Conservation (phyloP, 768 basidiomycete species). For the Pulveroboletus sp. region DNA sequence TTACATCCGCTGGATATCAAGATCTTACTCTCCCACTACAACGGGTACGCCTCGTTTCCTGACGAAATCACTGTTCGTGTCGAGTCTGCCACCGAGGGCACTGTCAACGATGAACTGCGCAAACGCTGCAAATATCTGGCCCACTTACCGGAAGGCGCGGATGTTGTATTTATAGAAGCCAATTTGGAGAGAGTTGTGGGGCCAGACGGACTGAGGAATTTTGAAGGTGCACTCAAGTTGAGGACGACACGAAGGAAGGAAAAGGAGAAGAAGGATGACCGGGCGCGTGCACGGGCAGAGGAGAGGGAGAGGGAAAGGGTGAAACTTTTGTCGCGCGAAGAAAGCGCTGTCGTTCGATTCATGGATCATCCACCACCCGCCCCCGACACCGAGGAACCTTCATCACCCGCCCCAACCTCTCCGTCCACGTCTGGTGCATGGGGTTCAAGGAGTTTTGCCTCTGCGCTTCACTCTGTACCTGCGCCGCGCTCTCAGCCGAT, state of each 20-base stretch:
- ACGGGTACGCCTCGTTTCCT: slow-evolving; percentile 78
- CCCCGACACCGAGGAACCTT: slow-evolving; percentile 13
- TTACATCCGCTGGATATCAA: slow-evolving; percentile 95
- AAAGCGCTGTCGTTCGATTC: slow-evolving; percentile 5
- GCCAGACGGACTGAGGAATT: slow-evolving; percentile 67
- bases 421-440: slow-evolving; percentile 51
- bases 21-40: slow-evolving; percentile 82
- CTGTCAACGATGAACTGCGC: slow-evolving; percentile 89
- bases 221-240: slow-evolving; percentile 76
- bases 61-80: slow-evolving; percentile 77
- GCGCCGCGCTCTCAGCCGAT: slow-evolving; percentile 44
- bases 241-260: slow-evolving; percentile 73
- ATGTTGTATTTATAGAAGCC: slow-evolving; percentile 91
- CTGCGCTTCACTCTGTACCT: slow-evolving; percentile 55
- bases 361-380: slow-evolving; percentile 5
- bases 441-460: slow-evolving; percentile 80
- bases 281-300: slow-evolving; percentile 74
- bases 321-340: slow-evolving; percentile 28
- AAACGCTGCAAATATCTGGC: slow-evolving; percentile 94
- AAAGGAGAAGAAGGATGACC: slow-evolving; percentile 81
- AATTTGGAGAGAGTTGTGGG: slow-evolving; percentile 79
- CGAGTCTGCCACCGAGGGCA: slow-evolving; percentile 67
- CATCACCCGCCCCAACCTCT: slow-evolving; percentile 4
- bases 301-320: slow-evolving; percentile 61
- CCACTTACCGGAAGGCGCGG: slow-evolving; percentile 86